Evolutionary conservation across 2,329 filamentous ascomycete species (phyloP).

Genomic region (Penicillium sclerotiorum): DNA sequence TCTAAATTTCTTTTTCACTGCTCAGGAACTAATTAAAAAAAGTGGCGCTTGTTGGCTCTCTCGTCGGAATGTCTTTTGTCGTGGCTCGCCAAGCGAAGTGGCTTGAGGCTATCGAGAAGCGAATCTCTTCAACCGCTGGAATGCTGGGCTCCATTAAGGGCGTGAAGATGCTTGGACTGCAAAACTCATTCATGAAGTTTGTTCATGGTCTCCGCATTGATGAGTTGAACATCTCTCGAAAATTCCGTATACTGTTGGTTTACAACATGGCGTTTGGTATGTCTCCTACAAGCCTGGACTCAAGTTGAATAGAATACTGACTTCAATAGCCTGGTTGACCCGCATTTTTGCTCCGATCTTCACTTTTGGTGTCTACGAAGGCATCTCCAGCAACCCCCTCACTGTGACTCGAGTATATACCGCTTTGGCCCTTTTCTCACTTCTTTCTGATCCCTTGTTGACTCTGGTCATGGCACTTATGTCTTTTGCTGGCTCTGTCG

Average conservation of each 20-base stretch:
- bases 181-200: conserved; percentile 40
- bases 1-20: neutral
- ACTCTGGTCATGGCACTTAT: conserved; percentile 51
- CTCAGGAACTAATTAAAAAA: neutral
- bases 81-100: conserved; percentile 48
- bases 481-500: conserved; percentile 48
- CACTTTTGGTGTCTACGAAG: conserved; percentile 49
- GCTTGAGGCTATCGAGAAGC: conserved; percentile 54
- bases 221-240: conserved; percentile 46
- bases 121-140: conserved; percentile 52
- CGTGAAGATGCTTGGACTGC: conserved; percentile 55
- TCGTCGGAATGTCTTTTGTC: conserved; percentile 40
- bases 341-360: conserved; percentile 49
- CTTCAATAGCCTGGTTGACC: conserved; percentile 38
- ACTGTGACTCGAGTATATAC: conserved; percentile 50
- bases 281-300: conserved; percentile 1
- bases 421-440: conserved; percentile 50
- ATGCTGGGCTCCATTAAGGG: conserved; percentile 56
- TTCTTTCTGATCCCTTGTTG: conserved; percentile 50
- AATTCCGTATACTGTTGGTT: conserved; percentile 45
- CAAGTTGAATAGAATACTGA: neutral
- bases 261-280: conserved; percentile 44
- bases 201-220: conserved; percentile 44
- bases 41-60: conserved; percentile 40
- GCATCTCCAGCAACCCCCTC: conserved; percentile 43